Evolutionary conservation across 805 yeast species (phyloP), one percentile per base, ranked within the genome.

Genomic region (Saccharomycopsis oosterbeekiorum): DNA sequence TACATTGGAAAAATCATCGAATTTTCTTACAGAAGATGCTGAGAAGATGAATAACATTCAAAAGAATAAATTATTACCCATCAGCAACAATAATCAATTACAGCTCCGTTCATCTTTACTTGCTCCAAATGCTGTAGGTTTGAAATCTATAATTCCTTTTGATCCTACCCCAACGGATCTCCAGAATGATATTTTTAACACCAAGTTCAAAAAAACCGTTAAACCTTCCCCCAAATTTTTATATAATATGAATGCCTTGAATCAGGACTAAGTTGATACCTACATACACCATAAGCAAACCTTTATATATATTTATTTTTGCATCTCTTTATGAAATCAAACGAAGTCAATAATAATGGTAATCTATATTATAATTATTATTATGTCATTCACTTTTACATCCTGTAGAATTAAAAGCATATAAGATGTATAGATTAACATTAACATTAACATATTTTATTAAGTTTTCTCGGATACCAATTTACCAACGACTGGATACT

Each of bases 401-500:
- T 9, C 11, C 1, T 17, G 21, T 42, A 17, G 21, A 42, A 42
- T 42, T n/a, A 42, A 4, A 19, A n/a, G 21, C n/a, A 17, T 42
- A 42, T 42, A 42, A 42, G 6, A 19, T 17, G 21, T 42, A 17
- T 42, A 42, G 6, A 29, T 29, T 29, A 29, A 6, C 34, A 29
- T 4, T 29, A 29, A 29, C 6, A 29, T 29, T n/a, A n/a, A 29
- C 53, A 19, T 15, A 47, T 15, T 10, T 47, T n/a, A 47, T 21
- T 10, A 8, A 12, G 24, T 47, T 37, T 29, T 29, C 34, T 75
- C 82, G 10, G 79, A 73, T 9, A 82, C 80, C 56, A 91, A 76
- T 39, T 81, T 79, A 1, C 99, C 99, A 47, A 91, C 88, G 24
- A 83, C 77, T 1, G 88, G 84, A 70, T 94, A 94, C 76, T 94